phyloP scores from a whole-genome alignment of 78 protist species.

The Paratrimastix pyriformis region DNA sequence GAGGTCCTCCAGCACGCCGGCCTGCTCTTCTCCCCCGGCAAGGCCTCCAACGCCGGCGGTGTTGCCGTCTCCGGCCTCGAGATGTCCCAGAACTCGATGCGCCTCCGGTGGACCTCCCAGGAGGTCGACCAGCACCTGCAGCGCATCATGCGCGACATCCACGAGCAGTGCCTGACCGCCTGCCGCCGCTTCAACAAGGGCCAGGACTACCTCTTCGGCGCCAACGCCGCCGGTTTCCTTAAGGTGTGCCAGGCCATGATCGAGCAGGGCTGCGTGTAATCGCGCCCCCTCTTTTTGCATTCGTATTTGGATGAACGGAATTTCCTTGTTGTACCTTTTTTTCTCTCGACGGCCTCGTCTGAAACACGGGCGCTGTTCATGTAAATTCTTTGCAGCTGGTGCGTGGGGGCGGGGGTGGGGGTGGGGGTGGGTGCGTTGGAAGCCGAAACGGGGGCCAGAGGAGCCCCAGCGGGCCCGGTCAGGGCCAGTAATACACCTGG shows the following conservation, averaged over 20 bases:
- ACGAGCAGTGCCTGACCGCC: not conserved
- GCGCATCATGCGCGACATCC: constrained; percentile 42
- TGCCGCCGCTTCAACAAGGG: not conserved
- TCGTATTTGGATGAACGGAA: no score
- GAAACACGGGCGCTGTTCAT: no score
- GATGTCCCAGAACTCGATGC: constrained; percentile 55
- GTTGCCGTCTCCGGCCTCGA: constrained; percentile 58
- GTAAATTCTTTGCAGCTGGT: no score
- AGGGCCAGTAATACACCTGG: no score
- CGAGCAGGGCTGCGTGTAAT: constrained; percentile 38
- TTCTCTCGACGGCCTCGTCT: no score
- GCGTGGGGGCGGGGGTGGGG: no score
- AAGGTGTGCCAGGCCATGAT: constrained; percentile 59
- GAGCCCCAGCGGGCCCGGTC: no score
- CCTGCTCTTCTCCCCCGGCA: constrained; percentile 36
- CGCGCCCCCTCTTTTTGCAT: no score
- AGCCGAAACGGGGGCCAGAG: no score
- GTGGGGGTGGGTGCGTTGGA: no score
- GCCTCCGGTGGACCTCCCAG: constrained; percentile 44
- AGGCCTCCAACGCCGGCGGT: constrained; percentile 68
- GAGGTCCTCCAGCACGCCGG: not conserved
- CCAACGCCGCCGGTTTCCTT: constrained; percentile 59
- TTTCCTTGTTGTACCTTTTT: no score
- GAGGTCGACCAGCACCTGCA: constrained; percentile 49
- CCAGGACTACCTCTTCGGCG: constrained; percentile 32